Percentiles rank a stretch among this genome's conserved stretches.
phyloP scores from a whole-genome alignment of 306 rosid species.

The Sindora glabra region DNA sequence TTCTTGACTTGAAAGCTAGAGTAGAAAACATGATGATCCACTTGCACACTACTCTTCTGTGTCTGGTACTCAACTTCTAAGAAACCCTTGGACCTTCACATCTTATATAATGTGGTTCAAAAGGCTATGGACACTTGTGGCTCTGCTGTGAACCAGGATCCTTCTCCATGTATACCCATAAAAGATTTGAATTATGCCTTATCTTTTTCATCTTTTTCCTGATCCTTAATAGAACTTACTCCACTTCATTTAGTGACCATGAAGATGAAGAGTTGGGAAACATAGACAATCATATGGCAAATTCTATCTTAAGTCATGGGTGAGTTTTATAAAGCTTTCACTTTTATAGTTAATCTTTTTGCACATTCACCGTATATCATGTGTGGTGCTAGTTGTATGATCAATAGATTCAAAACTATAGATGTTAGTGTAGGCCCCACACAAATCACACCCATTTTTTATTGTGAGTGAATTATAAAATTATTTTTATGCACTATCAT shows the following conservation, averaged over 20 bases:
- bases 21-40: conserved; percentile 21
- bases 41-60: conserved; percentile 38
- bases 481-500: too few species aligned
- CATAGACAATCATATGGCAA: conserved; percentile 13
- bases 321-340: background rate
- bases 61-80: background rate
- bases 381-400: too few species aligned
- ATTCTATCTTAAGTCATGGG: conserved; percentile 32
- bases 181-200: background rate
- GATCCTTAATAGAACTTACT: conserved; percentile 12
- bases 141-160: conserved; percentile 10
- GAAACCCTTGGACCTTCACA: background rate
- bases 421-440: too few species aligned
- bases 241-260: conserved; percentile 25
- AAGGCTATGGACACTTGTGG: conserved; percentile 7
- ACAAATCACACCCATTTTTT: too few species aligned
- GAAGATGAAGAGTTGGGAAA: conserved; percentile 30
- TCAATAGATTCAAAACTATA: background rate
- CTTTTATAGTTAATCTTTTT: too few species aligned
- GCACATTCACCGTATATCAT: too few species aligned
- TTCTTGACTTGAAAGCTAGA: conserved; percentile 75
- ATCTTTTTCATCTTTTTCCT: conserved; percentile 30
- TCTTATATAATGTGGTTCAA: conserved; percentile 31
- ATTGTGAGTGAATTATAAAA: too few species aligned
- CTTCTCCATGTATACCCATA: conserved; percentile 40